Conservation (phyloP, 768 basidiomycete genomes). For the Suillus paluster region DNA sequence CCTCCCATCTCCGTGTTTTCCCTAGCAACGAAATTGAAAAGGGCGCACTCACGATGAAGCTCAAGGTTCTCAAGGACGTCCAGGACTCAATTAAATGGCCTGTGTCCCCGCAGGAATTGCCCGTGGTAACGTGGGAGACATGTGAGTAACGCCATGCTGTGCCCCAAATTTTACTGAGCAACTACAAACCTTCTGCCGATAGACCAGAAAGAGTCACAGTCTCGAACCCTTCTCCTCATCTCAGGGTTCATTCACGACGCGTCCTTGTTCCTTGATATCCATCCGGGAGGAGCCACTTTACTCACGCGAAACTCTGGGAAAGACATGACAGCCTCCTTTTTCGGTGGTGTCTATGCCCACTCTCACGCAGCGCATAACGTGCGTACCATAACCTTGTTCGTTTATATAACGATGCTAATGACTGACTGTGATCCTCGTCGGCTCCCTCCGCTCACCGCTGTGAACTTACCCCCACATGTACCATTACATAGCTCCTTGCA, state of each 20-base stretch:
- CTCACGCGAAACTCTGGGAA: slow-evolving; percentile 69
- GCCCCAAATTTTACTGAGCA: slow-evolving; percentile 4
- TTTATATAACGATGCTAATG: neutral
- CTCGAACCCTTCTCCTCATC: slow-evolving; percentile 69
- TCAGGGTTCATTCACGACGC: slow-evolving; percentile 90
- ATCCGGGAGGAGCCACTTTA: slow-evolving; percentile 76
- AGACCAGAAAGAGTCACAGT: slow-evolving; percentile 73
- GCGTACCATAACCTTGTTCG: slow-evolving; percentile 29
- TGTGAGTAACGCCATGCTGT: slow-evolving; percentile 49
- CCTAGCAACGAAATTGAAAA: slow-evolving; percentile 89
- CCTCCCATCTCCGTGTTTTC: slow-evolving; percentile 82
- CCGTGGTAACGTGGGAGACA: slow-evolving; percentile 81
- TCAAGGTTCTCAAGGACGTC: slow-evolving; percentile 68
- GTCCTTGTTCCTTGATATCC: slow-evolving; percentile 69
- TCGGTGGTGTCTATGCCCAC: slow-evolving; percentile 83
- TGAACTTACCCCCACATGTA: neutral
- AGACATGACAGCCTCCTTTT: slow-evolving; percentile 85
- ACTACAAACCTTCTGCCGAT: slow-evolving; percentile 3
- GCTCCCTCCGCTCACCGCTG: neutral
- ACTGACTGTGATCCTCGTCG: neutral
- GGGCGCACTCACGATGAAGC: slow-evolving; percentile 80
- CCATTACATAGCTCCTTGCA: slow-evolving; percentile 54
- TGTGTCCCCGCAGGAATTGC: slow-evolving; percentile 56
- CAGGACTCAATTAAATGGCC: slow-evolving; percentile 74
- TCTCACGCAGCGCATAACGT: slow-evolving; percentile 85